Conservation (phyloP, 139 green algal genomes). For the Nannochloris sp. region DNA sequence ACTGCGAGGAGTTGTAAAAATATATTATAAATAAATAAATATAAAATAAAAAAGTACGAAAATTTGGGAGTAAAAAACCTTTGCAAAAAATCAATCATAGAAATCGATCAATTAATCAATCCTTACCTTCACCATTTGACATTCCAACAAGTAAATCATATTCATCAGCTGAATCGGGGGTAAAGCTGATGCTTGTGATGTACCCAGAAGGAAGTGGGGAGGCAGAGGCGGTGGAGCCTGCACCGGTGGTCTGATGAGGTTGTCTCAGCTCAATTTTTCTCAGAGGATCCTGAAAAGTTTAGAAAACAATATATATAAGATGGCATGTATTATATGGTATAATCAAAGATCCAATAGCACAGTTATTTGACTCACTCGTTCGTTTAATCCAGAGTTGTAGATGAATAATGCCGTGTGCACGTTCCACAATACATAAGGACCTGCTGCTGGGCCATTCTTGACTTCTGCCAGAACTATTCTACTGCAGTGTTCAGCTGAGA, state of each 20-base stretch:
- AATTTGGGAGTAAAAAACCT: neutral
- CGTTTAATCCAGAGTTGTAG: neutral
- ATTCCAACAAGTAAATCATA: slow-evolving; percentile 1
- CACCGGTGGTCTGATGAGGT: neutral
- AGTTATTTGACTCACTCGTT: neutral
- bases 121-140: slow-evolving; percentile 4
- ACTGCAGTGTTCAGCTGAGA: neutral
- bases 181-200: neutral
- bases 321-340: too few species aligned
- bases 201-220: too few species aligned
- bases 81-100: neutral
- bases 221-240: too few species aligned
- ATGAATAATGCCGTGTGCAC: neutral
- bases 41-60: neutral
- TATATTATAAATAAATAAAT: too few species aligned
- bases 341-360: too few species aligned
- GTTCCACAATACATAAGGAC: neutral
- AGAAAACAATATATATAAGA: too few species aligned
- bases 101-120: too few species aligned
- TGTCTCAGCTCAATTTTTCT: neutral
- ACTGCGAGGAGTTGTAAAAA: too few species aligned
- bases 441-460: neutral
- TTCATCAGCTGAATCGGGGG: neutral
- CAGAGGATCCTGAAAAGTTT: neutral
- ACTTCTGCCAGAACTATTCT: neutral